A percentile compares a stretch with the other conserved stretches of the same genome.
These are phyloP conservation scores for Acidiella bohemica DNA, from an alignment of 495 filamentous ascomycete genomes.

Conservation along the genomic window DNA sequence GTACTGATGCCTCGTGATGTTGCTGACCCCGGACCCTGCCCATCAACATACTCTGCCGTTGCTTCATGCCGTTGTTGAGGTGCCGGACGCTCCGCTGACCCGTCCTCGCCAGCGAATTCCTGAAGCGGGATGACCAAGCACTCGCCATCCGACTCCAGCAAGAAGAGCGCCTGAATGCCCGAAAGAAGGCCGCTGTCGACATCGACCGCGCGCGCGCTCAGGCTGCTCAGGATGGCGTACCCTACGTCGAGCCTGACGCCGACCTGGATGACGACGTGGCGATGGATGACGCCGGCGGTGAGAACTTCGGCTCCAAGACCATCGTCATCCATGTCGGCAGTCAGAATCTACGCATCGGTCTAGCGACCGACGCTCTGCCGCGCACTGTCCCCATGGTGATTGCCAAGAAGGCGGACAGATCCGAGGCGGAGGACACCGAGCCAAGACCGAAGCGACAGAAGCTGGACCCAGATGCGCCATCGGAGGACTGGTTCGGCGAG, in stretches of 20 bases:
- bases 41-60: too few species aligned
- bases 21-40: neutral
- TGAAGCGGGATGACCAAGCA: constrained; percentile 95
- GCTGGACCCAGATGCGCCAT: constrained; percentile 43
- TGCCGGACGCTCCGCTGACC: neutral
- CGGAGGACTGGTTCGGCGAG: constrained; percentile 71
- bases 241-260: constrained; percentile 37
- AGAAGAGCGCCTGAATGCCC: constrained; percentile 63
- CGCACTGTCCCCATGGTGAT: constrained; percentile 90
- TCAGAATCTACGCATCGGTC: constrained; percentile 83
- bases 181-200: constrained; percentile 74
- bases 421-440: constrained; percentile 65
- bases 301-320: constrained; percentile 61
- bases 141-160: constrained; percentile 73
- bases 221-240: constrained; percentile 37
- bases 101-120: constrained; percentile 58
- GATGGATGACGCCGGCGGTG: constrained; percentile 35
- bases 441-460: constrained; percentile 82
- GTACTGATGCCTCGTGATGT: constrained; percentile 3
- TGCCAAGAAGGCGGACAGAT: constrained; percentile 57
- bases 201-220: constrained; percentile 71
- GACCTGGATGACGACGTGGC: constrained; percentile 46
- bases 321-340: constrained; percentile 97
- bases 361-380: constrained; percentile 86
- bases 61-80: too few species aligned